Conservation (phyloP, 345 rosid genomes). For the Sisymbrium altissimum region DNA sequence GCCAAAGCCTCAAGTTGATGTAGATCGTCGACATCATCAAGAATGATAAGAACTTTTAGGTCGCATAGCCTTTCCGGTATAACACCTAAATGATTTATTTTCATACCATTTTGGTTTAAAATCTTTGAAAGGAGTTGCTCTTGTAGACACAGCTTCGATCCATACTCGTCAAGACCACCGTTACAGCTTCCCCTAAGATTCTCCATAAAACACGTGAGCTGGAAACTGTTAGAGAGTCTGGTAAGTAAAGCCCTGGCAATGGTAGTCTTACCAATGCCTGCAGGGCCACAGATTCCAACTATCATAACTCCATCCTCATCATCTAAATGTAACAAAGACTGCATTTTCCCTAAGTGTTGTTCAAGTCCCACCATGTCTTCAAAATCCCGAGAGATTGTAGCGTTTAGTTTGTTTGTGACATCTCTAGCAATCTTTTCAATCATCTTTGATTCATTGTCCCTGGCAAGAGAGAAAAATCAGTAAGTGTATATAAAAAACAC, state of each 20-base stretch:
- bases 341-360: not conserved
- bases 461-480: not conserved
- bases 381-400: not conserved
- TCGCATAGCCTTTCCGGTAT: too few species aligned
- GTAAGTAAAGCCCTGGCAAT: not conserved
- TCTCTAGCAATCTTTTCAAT: conserved; percentile 2
- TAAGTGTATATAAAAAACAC: too few species aligned
- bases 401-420: not conserved
- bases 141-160: not conserved
- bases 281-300: not conserved
- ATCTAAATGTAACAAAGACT: too few species aligned
- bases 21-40: not conserved
- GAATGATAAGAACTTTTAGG: too few species aligned
- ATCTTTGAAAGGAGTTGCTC: conserved; percentile 17
- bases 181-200: not conserved
- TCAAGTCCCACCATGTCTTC: conserved; percentile 1
- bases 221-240: not conserved
- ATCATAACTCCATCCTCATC: not conserved
- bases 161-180: not conserved
- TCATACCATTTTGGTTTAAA: too few species aligned
- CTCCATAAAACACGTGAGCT: not conserved
- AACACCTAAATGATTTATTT: too few species aligned
- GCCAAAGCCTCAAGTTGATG: too few species aligned
- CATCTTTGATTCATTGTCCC: conserved; percentile 6
- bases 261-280: conserved; percentile 20